These are phyloP conservation scores for Phytopythium oedochilum DNA, from an alignment of 352 stramenopile genomes.

Conservation along the genomic window DNA sequence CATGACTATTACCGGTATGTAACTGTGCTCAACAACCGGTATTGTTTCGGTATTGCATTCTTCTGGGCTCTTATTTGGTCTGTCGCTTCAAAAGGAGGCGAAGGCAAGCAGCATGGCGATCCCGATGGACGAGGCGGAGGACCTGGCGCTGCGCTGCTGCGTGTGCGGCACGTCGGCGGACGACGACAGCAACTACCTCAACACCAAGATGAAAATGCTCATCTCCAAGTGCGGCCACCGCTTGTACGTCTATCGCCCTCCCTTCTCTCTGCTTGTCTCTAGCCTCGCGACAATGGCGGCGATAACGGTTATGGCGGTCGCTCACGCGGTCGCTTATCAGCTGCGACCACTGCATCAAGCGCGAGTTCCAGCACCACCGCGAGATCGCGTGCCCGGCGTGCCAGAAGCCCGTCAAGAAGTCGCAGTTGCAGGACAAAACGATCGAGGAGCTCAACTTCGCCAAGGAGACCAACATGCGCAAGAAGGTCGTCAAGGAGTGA, in stretches of 20 bases:
- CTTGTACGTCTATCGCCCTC: conserved; percentile 70
- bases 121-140: conserved; percentile 49
- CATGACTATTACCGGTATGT: no score
- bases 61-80: no score
- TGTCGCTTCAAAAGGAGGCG: not conserved
- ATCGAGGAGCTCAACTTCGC: conserved; percentile 86
- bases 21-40: no score
- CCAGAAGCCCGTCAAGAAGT: conserved; percentile 86
- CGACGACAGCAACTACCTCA: conserved; percentile 87
- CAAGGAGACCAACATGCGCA: conserved; percentile 84
- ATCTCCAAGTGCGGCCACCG: conserved; percentile 89
- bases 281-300: not conserved
- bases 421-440: conserved; percentile 84
- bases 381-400: conserved; percentile 82
- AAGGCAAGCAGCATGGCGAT: conserved; percentile 14
- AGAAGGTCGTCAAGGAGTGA: conserved; percentile 85
- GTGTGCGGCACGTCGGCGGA: conserved; percentile 83
- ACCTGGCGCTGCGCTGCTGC: conserved; percentile 81
- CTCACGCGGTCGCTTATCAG: conserved; percentile 17
- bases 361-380: conserved; percentile 84
- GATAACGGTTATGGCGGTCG: not conserved
- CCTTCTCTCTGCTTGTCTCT: not conserved
- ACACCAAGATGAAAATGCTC: conserved; percentile 91
- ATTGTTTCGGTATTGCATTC: no score
- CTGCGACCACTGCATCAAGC: conserved; percentile 84